Evolutionary conservation across 2,329 filamentous ascomycete genomes (phyloP).

Genomic region (Penicillium sp.): DNA sequence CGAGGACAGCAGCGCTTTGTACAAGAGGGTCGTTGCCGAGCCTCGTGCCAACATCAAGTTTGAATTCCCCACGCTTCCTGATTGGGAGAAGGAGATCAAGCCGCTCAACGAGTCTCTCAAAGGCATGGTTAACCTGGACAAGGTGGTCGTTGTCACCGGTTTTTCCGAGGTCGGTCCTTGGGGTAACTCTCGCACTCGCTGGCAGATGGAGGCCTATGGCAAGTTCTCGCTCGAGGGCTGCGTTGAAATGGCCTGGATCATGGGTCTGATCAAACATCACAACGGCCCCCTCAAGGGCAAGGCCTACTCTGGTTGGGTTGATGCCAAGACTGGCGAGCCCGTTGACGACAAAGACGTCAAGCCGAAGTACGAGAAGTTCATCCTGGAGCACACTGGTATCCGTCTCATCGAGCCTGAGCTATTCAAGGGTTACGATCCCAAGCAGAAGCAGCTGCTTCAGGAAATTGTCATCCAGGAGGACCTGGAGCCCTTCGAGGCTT

Average conservation of each 20-base stretch:
- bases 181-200: conserved; percentile 96
- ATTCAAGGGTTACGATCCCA: conserved; percentile 93
- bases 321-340: conserved; percentile 86
- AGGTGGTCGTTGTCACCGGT: conserved; percentile 94
- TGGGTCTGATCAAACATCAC: conserved; percentile 98
- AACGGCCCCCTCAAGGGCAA: conserved; percentile 94
- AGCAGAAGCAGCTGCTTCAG: conserved; percentile 96
- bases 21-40: conserved; percentile 89
- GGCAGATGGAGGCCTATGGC: conserved; percentile 98
- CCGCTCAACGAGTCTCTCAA: conserved; percentile 83
- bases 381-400: conserved; percentile 94
- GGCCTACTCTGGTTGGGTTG: conserved; percentile 93
- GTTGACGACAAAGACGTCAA: conserved; percentile 99
- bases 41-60: conserved; percentile 98
- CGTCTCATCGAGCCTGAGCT: conserved; percentile 96
- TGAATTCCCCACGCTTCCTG: conserved; percentile 81
- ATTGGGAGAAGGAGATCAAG: conserved; percentile 87
- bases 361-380: conserved; percentile 92
- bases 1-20: conserved; percentile 82
- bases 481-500: conserved; percentile 91
- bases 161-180: conserved; percentile 81
- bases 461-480: conserved; percentile 97
- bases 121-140: conserved; percentile 98
- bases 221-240: conserved; percentile 97
- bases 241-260: conserved; percentile 99